phyloP scores from a whole-genome alignment of 2,329 filamentous ascomycete species.

The Diplodia mutila region DNA sequence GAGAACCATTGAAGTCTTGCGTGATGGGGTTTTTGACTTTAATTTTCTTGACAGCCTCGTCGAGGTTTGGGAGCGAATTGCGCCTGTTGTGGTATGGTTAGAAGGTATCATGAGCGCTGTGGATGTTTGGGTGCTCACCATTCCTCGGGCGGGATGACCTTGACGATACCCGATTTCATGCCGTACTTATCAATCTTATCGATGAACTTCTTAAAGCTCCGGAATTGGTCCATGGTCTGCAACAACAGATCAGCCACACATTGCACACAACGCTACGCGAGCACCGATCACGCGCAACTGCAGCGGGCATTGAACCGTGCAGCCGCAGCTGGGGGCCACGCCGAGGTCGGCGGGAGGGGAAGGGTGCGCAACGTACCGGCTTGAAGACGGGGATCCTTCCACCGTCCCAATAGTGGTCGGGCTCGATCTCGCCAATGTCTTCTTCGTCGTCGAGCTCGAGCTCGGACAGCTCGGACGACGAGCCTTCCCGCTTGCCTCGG shows the following conservation, averaged over 20 bases:
- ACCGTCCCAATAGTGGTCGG: conserved; percentile 83
- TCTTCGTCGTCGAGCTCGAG: conserved; percentile 49
- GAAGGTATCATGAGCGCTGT: conserved; percentile 5
- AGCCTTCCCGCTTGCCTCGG: conserved; percentile 49
- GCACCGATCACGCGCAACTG: neutral
- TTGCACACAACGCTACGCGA: neutral
- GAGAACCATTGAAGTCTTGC: conserved; percentile 95
- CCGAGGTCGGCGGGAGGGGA: conserved; percentile 25
- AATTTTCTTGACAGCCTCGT: conserved; percentile 87
- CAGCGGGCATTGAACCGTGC: conserved; percentile 15
- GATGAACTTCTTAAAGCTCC: conserved; percentile 90
- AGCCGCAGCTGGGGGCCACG: conserved; percentile 1
- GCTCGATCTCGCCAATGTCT: conserved; percentile 73
- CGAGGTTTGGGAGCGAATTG: conserved; percentile 73
- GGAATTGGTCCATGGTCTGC: conserved; percentile 88
- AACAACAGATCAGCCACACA: conserved; percentile 23
- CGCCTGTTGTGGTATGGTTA: conserved; percentile 50
- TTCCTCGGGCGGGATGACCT: conserved; percentile 90
- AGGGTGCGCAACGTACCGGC: conserved; percentile 61
- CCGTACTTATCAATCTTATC: conserved; percentile 89
- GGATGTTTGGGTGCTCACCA: conserved; percentile 65
- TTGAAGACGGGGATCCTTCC: conserved; percentile 90
- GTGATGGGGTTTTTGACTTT: conserved; percentile 96
- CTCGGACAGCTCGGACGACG: conserved; percentile 54
- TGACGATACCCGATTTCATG: conserved; percentile 97